Base-by-base conservation (phyloP, 345 rosid species). In the Ceriops decandra region DNA sequence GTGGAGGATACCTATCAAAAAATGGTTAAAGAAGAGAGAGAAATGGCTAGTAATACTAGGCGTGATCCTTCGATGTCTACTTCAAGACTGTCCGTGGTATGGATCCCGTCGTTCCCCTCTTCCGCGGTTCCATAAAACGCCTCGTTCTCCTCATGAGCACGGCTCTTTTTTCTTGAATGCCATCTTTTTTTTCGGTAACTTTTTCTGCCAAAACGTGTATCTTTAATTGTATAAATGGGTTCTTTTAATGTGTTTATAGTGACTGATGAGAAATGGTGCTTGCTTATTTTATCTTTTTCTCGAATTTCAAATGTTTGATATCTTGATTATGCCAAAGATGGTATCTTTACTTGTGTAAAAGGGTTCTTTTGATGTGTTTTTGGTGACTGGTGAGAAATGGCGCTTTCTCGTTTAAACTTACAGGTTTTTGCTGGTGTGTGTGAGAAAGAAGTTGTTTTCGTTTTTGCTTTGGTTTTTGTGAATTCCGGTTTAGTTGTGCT, bases 41-140 rank as follows among this genome's bases (percentile, higher is more conserved):
- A 78, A 75, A 57, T 91, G 93, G 96, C 87, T 93, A 0, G 92
- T 93, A 20, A 66, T 87, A 47, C 83, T 93, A 6, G 97, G 98
- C 0, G 85, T 91, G 16, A 76, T 85, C 32, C 95, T 91, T 93
- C 88, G 98, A 93, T 69, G 88, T 93, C 75, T 93, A 90, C 84
- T 93, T 93, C 97, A 93, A 90, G 72, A 85, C 97, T 77, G 96
- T 93, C 72, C 96, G 88, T 62, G 98, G 98, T 68, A 86, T 93
- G 97, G 92, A 89, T 83, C 92, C 80, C 0, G 97, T 88, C 60
- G 66, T 73, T 20, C 97, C 96, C 26, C 90, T 90, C 49, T 91
- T 91, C 84, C 21, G 68, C 3, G 87, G 87, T 5, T 95, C 97
- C 9, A 97, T 96, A 1, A 93, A 93, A 27, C 97, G 98, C 52